phyloP scores from a whole-genome alignment of 352 stramenopile genomes.

The Phytophthora lateralis region DNA sequence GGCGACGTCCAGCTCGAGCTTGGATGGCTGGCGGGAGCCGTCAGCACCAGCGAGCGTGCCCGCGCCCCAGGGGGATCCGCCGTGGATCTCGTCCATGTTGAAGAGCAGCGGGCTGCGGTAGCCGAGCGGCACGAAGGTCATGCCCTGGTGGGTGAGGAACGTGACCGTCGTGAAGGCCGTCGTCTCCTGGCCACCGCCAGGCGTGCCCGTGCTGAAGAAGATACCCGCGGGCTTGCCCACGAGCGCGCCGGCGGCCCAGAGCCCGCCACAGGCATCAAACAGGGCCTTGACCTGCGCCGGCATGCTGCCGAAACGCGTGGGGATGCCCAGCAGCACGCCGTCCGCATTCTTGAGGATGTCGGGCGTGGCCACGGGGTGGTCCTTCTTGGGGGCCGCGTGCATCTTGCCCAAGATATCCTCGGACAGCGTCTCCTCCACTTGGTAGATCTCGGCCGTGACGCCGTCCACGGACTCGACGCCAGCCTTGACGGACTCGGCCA shows the following conservation, averaged over 20 bases:
- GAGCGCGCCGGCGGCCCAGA: slow-evolving; percentile 85
- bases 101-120: slow-evolving; percentile 28
- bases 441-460: slow-evolving; percentile 68
- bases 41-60: slow-evolving; percentile 25
- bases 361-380: slow-evolving; percentile 63
- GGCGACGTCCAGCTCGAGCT: slow-evolving; percentile 79
- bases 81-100: slow-evolving; percentile 38
- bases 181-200: slow-evolving; percentile 32
- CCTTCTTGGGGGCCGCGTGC: slow-evolving; percentile 77
- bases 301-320: slow-evolving; percentile 81
- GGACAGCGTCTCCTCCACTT: slow-evolving; percentile 80
- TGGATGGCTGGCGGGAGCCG: slow-evolving; percentile 59
- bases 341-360: slow-evolving; percentile 76
- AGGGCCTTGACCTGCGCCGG: slow-evolving; percentile 91
- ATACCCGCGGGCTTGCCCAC: slow-evolving; percentile 41
- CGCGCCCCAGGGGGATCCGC: slow-evolving; percentile 31
- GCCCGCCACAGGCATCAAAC: slow-evolving; percentile 83
- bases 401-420: slow-evolving; percentile 87
- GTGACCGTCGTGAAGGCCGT: slow-evolving; percentile 33
- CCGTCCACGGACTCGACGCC: slow-evolving; percentile 74
- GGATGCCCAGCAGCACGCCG: slow-evolving; percentile 88
- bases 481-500: slow-evolving; percentile 78
- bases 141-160: slow-evolving; percentile 33
- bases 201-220: slow-evolving; percentile 38
- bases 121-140: slow-evolving; percentile 32